A percentile compares a stretch with the other conserved stretches of the same genome.
phyloP scores from a whole-genome alignment of 169 alveolate genomes.

The Cryptosporidium sp. region DNA sequence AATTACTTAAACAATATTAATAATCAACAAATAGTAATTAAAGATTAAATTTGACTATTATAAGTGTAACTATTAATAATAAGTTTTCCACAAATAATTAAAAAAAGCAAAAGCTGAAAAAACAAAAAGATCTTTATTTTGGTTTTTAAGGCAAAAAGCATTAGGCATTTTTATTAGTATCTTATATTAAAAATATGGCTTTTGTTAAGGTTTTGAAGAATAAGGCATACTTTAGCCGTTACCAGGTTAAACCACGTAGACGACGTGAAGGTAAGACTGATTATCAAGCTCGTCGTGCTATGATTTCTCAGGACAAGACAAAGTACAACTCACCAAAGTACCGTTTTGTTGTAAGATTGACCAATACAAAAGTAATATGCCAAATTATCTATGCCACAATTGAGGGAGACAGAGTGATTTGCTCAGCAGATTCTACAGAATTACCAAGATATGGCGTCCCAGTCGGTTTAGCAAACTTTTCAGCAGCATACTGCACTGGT shows the following conservation, averaged over 20 bases:
- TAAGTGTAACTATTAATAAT: slow-evolving; percentile 3
- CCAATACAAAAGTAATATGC: slow-evolving; percentile 94
- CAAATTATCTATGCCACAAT: slow-evolving; percentile 97
- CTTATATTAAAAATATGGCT: slow-evolving; percentile 88
- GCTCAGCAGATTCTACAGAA: slow-evolving; percentile 98
- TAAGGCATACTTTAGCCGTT: slow-evolving; percentile 98
- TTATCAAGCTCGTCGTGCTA: slow-evolving; percentile 97
- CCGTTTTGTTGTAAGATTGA: slow-evolving; percentile 98
- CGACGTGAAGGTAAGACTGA: slow-evolving; percentile 99
- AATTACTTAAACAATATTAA: background rate
- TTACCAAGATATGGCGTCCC: slow-evolving; percentile 96
- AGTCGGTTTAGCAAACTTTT: slow-evolving; percentile 98
- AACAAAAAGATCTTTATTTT: background rate
- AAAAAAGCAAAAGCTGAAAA: slow-evolving; percentile 3
- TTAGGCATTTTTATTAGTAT: slow-evolving; percentile 37
- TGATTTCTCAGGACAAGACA: slow-evolving; percentile 97
- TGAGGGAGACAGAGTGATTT: slow-evolving; percentile 97
- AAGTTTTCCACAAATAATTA: background rate
- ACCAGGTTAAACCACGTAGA: slow-evolving; percentile 98
- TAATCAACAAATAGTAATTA: background rate
- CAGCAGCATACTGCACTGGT: slow-evolving; percentile 99
- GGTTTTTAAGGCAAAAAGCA: slow-evolving; percentile 35
- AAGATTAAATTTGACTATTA: slow-evolving; percentile 5
- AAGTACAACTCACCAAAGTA: slow-evolving; percentile 99
- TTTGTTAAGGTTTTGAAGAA: slow-evolving; percentile 97